Conservation (phyloP, 805 yeast species). For the Barnettozyma botsteinii region DNA sequence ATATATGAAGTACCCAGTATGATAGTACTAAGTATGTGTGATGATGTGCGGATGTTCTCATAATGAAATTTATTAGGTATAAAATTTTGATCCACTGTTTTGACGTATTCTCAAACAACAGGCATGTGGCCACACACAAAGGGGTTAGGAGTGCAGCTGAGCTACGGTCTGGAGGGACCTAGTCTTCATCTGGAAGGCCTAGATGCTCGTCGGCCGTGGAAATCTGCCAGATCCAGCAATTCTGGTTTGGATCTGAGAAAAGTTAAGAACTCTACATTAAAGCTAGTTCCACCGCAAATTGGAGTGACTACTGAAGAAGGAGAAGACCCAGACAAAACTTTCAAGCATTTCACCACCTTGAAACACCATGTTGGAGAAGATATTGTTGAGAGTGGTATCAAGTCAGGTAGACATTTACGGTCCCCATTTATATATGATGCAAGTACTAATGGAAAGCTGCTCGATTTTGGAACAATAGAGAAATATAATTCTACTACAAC, state of each 20-base stretch:
- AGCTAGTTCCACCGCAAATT: constrained; percentile 8
- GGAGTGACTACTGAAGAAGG: background rate
- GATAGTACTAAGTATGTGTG: too few species aligned
- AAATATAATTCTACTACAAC: background rate
- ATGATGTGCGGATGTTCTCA: background rate
- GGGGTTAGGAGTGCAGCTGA: constrained; percentile 37
- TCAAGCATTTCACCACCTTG: background rate
- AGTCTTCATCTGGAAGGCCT: constrained; percentile 16
- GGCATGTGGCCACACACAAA: constrained; percentile 37
- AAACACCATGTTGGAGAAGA: background rate
- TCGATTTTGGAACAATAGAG: constrained; percentile 8
- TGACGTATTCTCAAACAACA: too few species aligned
- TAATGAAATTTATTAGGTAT: too few species aligned
- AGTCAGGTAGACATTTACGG: background rate
- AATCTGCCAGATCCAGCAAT: constrained; percentile 24
- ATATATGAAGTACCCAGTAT: background rate
- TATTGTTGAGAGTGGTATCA: background rate
- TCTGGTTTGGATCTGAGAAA: constrained; percentile 17
- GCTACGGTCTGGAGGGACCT: constrained; percentile 37
- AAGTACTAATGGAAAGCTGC: constrained; percentile 19
- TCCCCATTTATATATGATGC: constrained; percentile 34
- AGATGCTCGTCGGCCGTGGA: constrained; percentile 20
- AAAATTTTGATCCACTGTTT: background rate
- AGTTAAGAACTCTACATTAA: constrained; percentile 11
- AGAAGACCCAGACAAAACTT: background rate